phyloP scores from a whole-genome alignment of 345 rosid genomes.

The Eucalyptus shirleyi region DNA sequence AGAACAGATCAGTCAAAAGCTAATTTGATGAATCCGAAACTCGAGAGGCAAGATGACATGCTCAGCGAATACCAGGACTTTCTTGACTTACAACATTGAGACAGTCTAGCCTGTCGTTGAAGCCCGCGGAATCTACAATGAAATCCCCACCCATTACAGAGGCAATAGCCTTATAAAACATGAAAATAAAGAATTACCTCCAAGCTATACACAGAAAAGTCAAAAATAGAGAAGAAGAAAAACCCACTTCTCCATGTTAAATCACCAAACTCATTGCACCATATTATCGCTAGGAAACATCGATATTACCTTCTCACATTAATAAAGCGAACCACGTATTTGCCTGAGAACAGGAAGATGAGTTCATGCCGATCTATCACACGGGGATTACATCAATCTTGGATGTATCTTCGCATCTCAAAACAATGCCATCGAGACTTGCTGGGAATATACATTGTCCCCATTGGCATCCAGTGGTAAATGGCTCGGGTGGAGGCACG shows the following conservation, averaged over 20 bases:
- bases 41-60: neutral
- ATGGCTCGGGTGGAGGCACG: conserved; percentile 73
- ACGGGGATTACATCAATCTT: conserved; percentile 86
- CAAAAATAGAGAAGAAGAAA: neutral
- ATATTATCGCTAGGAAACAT: neutral
- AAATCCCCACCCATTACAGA: neutral
- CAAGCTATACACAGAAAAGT: neutral
- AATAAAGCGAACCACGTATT: neutral
- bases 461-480: conserved; percentile 92
- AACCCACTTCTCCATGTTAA: neutral
- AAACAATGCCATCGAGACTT: conserved; percentile 71
- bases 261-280: neutral
- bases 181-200: neutral
- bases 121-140: neutral
- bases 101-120: neutral
- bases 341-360: neutral
- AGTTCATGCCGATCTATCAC: conserved; percentile 1
- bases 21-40: neutral
- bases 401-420: conserved; percentile 92
- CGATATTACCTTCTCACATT: neutral
- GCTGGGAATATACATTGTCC: conserved; percentile 64
- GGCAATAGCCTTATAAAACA: neutral
- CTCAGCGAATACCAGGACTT: neutral
- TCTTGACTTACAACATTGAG: neutral
- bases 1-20: neutral